Evolutionary conservation across 345 rosid species (phyloP), one percentile per base, ranked within the genome.

Genomic region (Raphanus sativus): DNA sequence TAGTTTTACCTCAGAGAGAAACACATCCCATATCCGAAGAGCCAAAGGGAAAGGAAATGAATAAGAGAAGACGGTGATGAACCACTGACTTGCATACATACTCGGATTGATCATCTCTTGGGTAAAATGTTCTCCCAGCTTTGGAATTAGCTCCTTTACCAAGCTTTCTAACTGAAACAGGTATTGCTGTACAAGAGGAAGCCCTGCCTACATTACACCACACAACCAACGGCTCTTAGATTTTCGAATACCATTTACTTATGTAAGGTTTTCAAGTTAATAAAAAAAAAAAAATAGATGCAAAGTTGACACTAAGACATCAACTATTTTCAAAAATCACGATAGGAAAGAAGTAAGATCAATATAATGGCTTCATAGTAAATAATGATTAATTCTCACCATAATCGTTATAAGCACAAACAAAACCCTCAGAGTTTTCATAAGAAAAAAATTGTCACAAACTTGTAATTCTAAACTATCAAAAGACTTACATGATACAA

Each of bases 31-130:
- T 74, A 92, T 90, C 81, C 99, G 91, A 67, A 95, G 94, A 71
- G 98, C 96, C 89, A 92, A 81, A 81, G 86, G 95, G 75, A 95
- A 95, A 4, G 99, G 99, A 80, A 95, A 95, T 11, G 98, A 95
- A 80, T 90, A 92, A 1, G 98, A 85, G 83, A 95, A 95, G 56
- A 95, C 98, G 25, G 98, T 92, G 68, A 95, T 92, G 86, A 95
- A 95, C 97, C 98, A 92, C 76, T 95, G 98, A 71, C 98, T 95
- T 38, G 96, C 97, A 78, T 96, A 96, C 98, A 93, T 93, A 81
- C 98, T 96, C 62, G 99, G 97, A 84, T 89, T 96, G 61, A 96
- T 93, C 97, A 90, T 91, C 84, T 96, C 96, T 70, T 80, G 61
- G 58, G 78, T 83, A 70, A 93, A 96, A 85, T 96, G 97, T 80